phyloP scores from a whole-genome alignment of 2,329 filamentous ascomycete species.

The Diaporthe humulicola region DNA sequence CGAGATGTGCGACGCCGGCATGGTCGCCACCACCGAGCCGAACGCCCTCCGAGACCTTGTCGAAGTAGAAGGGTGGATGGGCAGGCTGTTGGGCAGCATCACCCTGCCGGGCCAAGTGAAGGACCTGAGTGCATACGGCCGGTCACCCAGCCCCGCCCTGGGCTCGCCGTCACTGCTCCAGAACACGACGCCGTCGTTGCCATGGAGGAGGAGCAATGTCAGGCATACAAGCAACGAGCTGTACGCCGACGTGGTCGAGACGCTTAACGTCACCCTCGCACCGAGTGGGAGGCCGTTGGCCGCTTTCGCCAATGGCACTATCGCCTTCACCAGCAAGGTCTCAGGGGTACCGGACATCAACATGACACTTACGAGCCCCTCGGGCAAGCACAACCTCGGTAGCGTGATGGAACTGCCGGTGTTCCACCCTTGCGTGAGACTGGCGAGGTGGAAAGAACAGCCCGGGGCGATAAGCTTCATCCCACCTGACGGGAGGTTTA shows the following conservation, averaged over 20 bases:
- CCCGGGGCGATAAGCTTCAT: conserved; percentile 96
- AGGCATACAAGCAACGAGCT: conserved; percentile 97
- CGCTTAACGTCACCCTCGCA: conserved; percentile 86
- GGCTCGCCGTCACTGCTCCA: conserved; percentile 30
- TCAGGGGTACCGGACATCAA: conserved; percentile 94
- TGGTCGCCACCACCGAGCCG: conserved; percentile 90
- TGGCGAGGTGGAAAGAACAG: conserved; percentile 89
- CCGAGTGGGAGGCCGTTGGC: conserved; percentile 90
- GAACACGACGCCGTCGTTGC: conserved; percentile 69
- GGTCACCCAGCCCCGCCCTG: conserved; percentile 31
- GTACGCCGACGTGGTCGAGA: conserved; percentile 96
- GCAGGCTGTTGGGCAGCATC: conserved; percentile 89
- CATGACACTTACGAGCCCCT: conserved; percentile 82
- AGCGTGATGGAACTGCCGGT: conserved; percentile 88
- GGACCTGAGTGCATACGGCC: conserved; percentile 38
- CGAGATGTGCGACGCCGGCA: conserved; percentile 96
- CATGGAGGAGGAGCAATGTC: conserved; percentile 93
- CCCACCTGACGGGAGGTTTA: conserved; percentile 93
- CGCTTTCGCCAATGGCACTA: conserved; percentile 90
- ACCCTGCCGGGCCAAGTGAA: conserved; percentile 74
- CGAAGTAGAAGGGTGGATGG: conserved; percentile 90
- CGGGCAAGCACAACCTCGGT: conserved; percentile 81
- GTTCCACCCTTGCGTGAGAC: conserved; percentile 94
- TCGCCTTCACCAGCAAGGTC: conserved; percentile 95
- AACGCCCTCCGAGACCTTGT: conserved; percentile 93